A percentile compares a stretch with the other conserved stretches of the same genome.
These are phyloP conservation scores for Myxozyma sirexii DNA, from an alignment of 805 yeast genomes.

Conservation along the genomic window DNA sequence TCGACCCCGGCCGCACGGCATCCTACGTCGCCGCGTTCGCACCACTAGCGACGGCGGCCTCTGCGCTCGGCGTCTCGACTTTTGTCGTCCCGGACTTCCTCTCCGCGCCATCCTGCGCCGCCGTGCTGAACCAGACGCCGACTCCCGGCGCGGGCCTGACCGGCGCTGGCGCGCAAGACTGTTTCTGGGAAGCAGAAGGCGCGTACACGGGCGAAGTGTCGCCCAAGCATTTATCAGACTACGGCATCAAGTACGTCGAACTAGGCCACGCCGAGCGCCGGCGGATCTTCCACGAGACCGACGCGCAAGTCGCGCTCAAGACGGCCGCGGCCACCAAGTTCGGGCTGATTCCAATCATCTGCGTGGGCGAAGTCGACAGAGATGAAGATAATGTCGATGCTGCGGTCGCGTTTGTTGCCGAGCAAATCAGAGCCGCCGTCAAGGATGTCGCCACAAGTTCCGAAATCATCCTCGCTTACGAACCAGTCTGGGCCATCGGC, in stretches of 20 bases:
- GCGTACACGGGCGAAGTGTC: slow-evolving; percentile 41
- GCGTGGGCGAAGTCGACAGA: slow-evolving; percentile 37
- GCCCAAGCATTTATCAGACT: slow-evolving; percentile 34
- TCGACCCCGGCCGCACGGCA: slow-evolving; percentile 32
- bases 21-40: slow-evolving; percentile 27
- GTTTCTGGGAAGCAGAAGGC: slow-evolving; percentile 37
- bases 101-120: slow-evolving; percentile 23
- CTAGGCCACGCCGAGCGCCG: slow-evolving; percentile 42
- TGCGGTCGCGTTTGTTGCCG: slow-evolving; percentile 33
- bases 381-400: slow-evolving; percentile 8
- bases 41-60: slow-evolving; percentile 15
- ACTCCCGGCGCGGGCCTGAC: background rate
- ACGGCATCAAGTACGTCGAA: slow-evolving; percentile 38
- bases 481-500: slow-evolving; percentile 43
- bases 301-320: slow-evolving; percentile 36
- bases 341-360: slow-evolving; percentile 37
- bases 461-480: slow-evolving; percentile 39
- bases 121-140: background rate
- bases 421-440: slow-evolving; percentile 32
- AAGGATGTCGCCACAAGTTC: slow-evolving; percentile 1
- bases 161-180: slow-evolving; percentile 40
- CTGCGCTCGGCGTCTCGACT: slow-evolving; percentile 29
- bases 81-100: slow-evolving; percentile 38
- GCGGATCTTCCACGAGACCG: slow-evolving; percentile 37
- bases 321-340: slow-evolving; percentile 34